A percentile compares a stretch with the other conserved stretches of the same genome.
These are phyloP conservation scores for Tolypocladium cylindrosporum DNA, from an alignment of 2,329 filamentous ascomycete genomes.

Conservation along the genomic window DNA sequence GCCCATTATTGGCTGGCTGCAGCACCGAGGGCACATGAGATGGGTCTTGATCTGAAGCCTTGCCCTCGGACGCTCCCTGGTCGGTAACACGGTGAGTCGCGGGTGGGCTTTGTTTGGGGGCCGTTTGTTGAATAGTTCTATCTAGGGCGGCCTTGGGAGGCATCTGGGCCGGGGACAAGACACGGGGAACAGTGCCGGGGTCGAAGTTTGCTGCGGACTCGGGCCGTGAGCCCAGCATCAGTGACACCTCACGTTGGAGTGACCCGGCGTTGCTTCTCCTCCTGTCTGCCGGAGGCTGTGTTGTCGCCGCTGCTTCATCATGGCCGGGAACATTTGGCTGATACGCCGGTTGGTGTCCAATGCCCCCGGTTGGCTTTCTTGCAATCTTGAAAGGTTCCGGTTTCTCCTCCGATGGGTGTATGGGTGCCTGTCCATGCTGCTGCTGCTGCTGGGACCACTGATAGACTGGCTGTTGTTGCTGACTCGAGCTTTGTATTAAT, in stretches of 20 bases:
- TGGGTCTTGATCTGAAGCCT: not conserved
- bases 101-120: not conserved
- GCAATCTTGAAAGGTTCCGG: slow-evolving; percentile 6
- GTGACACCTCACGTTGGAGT: slow-evolving; percentile 14
- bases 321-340: slow-evolving; percentile 8
- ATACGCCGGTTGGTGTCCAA: slow-evolving; percentile 1
- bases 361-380: slow-evolving; percentile 5
- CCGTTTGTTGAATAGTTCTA: slow-evolving; percentile 3
- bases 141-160: slow-evolving; percentile 9
- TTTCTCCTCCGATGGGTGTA: not conserved
- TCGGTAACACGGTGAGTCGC: not conserved
- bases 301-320: not conserved
- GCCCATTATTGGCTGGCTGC: slow-evolving; percentile 1
- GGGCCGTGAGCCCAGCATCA: slow-evolving; percentile 10
- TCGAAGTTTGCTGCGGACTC: slow-evolving; percentile 11
- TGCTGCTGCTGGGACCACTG: not conserved
- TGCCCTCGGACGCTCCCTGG: too few species aligned
- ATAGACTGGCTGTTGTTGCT: not conserved
- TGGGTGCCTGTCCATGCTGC: not conserved
- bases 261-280: slow-evolving; percentile 5
- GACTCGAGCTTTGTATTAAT: not conserved
- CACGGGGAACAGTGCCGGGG: slow-evolving; percentile 10
- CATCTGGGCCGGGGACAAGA: slow-evolving; percentile 12
- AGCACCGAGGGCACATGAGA: slow-evolving; percentile 5
- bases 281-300: slow-evolving; percentile 1